Evolutionary conservation across 2,329 filamentous ascomycete genomes (phyloP), one percentile per base, ranked within the genome.

Genomic region (Colletotrichum australisinense): DNA sequence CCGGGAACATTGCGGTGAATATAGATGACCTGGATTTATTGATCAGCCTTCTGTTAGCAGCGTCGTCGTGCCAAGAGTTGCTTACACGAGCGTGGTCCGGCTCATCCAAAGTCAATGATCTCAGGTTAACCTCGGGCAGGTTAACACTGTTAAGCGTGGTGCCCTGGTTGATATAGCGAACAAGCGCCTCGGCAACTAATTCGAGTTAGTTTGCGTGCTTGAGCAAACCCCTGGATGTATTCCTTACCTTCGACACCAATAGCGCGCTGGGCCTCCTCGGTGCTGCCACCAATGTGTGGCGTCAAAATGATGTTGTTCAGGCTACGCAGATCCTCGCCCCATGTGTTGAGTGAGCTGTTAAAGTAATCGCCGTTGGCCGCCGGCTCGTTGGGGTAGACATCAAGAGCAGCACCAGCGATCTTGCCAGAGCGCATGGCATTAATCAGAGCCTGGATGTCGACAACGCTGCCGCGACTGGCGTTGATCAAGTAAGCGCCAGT

Each of bases 1-100:
- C 97, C 97, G 60, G 97, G 97, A 26, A 98, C 91, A 85, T 99
- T 99, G 84, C 93, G 93, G 86, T 99, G 97, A 78, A 99, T 97
- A 84, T 96, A 99, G 79, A 98, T 95, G 76, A 98, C 90, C 88
- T 92, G 68, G 38, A 26, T 26, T 49, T 8, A 26, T 6, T 14
- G 28, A 46, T 81, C 42, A 80, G 74, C 58, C 8, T 11, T 24
- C 49, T 19, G 22, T 55, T 22, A 7, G 6, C 8, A 16, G 16
- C 16, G 11, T 6, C 35, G 9, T 22, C 16, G 24, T n/a, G 24
- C 8, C 26, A 53, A 12, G 2, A 2, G 24, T 22, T 32, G n/a
- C 86, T 80, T 83, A 93, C 93, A 81, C 97, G 93, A 68, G 95
- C 95, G 82, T 97, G 93, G 81, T 98, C 92, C 28, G 93, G 91